A percentile compares a stretch with the other conserved stretches of the same genome.
phyloP scores from a whole-genome alignment of 2,329 filamentous ascomycete genomes.

The Aureobasidium lini region DNA sequence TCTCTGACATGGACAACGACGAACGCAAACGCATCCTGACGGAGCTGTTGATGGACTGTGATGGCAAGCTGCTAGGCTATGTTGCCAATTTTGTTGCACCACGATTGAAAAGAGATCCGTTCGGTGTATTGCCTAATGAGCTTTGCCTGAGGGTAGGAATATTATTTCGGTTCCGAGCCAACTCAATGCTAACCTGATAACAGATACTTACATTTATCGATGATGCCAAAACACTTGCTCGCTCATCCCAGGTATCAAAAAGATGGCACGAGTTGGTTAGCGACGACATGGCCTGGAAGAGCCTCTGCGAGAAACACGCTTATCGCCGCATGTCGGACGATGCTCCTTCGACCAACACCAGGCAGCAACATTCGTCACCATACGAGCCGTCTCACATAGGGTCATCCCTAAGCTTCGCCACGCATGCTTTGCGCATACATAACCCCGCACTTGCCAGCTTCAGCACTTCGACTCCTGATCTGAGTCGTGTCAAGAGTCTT shows the following conservation, averaged over 20 bases:
- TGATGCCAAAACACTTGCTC: constrained; percentile 85
- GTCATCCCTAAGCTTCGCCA: constrained; percentile 7
- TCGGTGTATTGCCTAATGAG: constrained; percentile 85
- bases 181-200: constrained; percentile 8
- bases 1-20: constrained; percentile 65
- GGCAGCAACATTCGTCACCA: constrained; percentile 19
- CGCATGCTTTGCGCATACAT: constrained; percentile 4
- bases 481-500: constrained; percentile 46
- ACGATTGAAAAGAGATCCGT: constrained; percentile 90
- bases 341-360: constrained; percentile 10
- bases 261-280: constrained; percentile 89
- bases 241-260: constrained; percentile 91
- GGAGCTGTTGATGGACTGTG: constrained; percentile 86
- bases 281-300: constrained; percentile 98
- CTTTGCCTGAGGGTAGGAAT: constrained; percentile 68
- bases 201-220: constrained; percentile 95
- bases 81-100: constrained; percentile 95
- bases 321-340: constrained; percentile 55
- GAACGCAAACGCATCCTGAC: constrained; percentile 76
- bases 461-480: constrained; percentile 39
- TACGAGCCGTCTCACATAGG: constrained; percentile 16
- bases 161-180: neutral
- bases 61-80: constrained; percentile 90
- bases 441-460: constrained; percentile 21
- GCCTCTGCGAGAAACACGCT: constrained; percentile 90